A percentile compares a stretch with the other conserved stretches of the same genome.
Evolutionary conservation across 495 filamentous ascomycete genomes (phyloP).

Genomic region (Daldinia concentrica): DNA sequence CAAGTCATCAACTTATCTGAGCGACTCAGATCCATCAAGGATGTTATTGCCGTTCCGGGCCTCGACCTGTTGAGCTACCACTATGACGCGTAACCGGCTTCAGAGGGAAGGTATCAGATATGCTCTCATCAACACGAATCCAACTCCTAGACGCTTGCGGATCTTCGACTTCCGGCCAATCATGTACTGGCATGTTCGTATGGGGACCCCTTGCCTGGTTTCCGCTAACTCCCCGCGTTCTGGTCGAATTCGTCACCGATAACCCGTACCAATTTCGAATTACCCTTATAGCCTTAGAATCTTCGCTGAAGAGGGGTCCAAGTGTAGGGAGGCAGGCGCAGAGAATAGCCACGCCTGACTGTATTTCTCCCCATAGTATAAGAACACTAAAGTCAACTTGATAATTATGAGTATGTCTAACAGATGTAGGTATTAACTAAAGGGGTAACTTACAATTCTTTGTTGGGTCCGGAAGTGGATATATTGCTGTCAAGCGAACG

Average conservation of each 20-base stretch:
- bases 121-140: background rate
- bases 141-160: background rate
- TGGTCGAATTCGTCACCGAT: background rate
- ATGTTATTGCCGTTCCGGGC: background rate
- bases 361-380: background rate
- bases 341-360: background rate
- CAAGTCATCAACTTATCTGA: background rate
- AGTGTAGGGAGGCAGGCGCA: constrained; percentile 1
- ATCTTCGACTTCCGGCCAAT: background rate
- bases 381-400: background rate
- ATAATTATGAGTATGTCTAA: background rate
- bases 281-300: background rate
- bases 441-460: background rate
- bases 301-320: background rate
- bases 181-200: background rate
- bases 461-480: background rate
- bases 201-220: background rate
- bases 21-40: background rate
- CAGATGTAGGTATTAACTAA: background rate
- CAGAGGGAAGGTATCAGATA: background rate
- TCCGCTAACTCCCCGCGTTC: background rate
- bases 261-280: background rate
- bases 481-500: background rate
- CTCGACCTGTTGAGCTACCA: background rate
- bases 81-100: background rate